phyloP scores from a whole-genome alignment of 768 basidiomycete genomes.

The Agaricus sinodeliciosus region DNA sequence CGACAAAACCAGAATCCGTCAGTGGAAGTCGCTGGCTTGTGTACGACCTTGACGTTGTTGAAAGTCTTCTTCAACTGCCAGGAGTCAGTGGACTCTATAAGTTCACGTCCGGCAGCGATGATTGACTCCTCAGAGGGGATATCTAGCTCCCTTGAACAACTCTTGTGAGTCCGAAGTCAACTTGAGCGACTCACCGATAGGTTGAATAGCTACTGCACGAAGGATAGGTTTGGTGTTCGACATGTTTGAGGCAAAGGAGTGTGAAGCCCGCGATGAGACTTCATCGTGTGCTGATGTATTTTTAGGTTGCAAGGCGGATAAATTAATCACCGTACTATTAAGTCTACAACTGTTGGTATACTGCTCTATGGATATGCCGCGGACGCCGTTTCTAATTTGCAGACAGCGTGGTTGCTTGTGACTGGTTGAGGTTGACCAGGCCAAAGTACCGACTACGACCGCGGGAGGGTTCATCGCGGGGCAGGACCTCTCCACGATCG shows the following conservation, averaged over 20 bases:
- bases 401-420: not conserved
- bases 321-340: conserved; percentile 8
- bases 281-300: not conserved
- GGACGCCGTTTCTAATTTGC: not conserved
- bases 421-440: conserved; percentile 54
- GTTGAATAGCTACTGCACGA: conserved; percentile 21
- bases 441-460: conserved; percentile 88
- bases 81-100: conserved; percentile 47
- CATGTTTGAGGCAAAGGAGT: conserved; percentile 1
- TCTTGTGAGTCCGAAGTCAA: not conserved
- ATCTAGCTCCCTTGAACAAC: conserved; percentile 29
- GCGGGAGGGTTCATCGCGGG: conserved; percentile 62
- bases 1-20: conserved; percentile 65
- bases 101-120: conserved; percentile 41
- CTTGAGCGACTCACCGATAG: conserved; percentile 17
- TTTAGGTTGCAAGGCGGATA: not conserved
- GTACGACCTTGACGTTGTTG: conserved; percentile 50
- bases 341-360: conserved; percentile 1
- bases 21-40: conserved; percentile 46
- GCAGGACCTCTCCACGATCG: conserved; percentile 77
- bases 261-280: not conserved
- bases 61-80: conserved; percentile 69
- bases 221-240: conserved; percentile 17
- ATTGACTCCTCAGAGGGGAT: conserved; percentile 56
- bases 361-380: not conserved